Evolutionary conservation across 2,329 filamentous ascomycete species (phyloP), one percentile per base, ranked within the genome.

Genomic region (Hymenoscyphus infarciens): DNA sequence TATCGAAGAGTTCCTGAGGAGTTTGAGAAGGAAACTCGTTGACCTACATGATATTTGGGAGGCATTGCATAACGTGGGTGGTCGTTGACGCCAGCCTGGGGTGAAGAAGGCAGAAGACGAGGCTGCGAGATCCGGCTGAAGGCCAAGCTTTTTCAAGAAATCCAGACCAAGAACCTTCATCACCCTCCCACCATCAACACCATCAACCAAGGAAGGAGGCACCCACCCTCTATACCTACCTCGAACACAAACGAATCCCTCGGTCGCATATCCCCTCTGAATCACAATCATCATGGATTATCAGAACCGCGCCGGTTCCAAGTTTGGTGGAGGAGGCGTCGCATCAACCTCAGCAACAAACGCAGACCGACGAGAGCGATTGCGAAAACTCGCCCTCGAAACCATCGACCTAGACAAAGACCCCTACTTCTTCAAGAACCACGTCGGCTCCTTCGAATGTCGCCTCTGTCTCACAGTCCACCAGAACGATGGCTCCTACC

Each of bases 381-480:
- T 99, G 45, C 92, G 94, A 77, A 97, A 97, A 81, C 92, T 99
- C 74, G 95, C 95, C 63, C 91, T 99, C 74, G 95, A 99, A 80
- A 96, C 92, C 61, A 99, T 99, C 82, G 94, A 98, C 81, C 90
- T 98, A 67, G 95, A 98, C 80, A 98, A 97, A 80, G 95, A 99
- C 80, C 95, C 95, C 0, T 99, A 98, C 85, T 97, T 98, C 82
- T 99, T 99, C 88, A 96, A 96, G 78, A 99, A 99, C 82, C 94
- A 99, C 78, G 91, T 98, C 72, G 95, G 95, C 74, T 95, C 90
- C 74, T 99, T 97, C 78, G 95, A 99, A 78, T 99, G 95, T 77
- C 91, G 95, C 33, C 89, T 99, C 49, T 99, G 95, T 74, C 82
- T 99, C 29, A 99, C 95, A 0, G 94, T 98, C 4, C 95, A 99